Evolutionary conservation across 1,284 basidiomycete genomes (phyloP).

Genomic region (Macrocystidia cucumis): DNA sequence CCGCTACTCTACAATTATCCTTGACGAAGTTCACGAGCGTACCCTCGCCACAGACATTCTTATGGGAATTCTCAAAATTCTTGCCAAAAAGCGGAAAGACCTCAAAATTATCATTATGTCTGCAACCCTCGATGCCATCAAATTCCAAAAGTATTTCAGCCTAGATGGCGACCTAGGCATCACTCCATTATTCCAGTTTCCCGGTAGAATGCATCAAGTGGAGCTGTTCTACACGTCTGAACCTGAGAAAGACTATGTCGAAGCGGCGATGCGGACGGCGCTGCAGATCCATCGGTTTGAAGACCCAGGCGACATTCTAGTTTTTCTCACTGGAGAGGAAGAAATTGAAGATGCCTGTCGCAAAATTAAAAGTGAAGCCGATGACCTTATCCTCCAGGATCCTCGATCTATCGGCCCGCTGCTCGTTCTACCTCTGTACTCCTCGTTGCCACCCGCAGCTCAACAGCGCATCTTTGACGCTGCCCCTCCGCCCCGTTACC

Average conservation of each 20-base stretch:
- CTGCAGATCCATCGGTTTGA: slow-evolving; percentile 98
- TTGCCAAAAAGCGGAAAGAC: slow-evolving; percentile 78
- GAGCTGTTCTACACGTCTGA: slow-evolving; percentile 96
- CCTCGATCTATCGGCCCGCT: slow-evolving; percentile 81
- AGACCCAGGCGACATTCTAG: slow-evolving; percentile 86
- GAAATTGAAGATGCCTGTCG: slow-evolving; percentile 97
- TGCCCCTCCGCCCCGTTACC: slow-evolving; percentile 56
- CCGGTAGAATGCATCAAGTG: slow-evolving; percentile 93
- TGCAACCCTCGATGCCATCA: slow-evolving; percentile 93
- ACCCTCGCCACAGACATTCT: slow-evolving; percentile 98
- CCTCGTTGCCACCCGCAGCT: slow-evolving; percentile 86
- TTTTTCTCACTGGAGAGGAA: slow-evolving; percentile 97
- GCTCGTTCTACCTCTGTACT: slow-evolving; percentile 88
- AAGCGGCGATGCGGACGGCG: slow-evolving; percentile 94
- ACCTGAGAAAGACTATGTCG: slow-evolving; percentile 94
- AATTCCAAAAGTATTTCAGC: slow-evolving; percentile 96
- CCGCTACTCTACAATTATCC: slow-evolving; percentile 94
- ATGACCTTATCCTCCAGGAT: slow-evolving; percentile 66
- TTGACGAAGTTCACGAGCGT: slow-evolving; percentile 98
- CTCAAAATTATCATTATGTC: slow-evolving; percentile 99
- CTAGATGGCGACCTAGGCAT: slow-evolving; percentile 47
- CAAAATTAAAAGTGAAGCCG: slow-evolving; percentile 88
- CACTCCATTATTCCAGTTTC: slow-evolving; percentile 93
- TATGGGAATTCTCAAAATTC: slow-evolving; percentile 82
- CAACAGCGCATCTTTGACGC: slow-evolving; percentile 95